Conservation (phyloP, 768 basidiomycete species). For the Podaxis sp. region DNA sequence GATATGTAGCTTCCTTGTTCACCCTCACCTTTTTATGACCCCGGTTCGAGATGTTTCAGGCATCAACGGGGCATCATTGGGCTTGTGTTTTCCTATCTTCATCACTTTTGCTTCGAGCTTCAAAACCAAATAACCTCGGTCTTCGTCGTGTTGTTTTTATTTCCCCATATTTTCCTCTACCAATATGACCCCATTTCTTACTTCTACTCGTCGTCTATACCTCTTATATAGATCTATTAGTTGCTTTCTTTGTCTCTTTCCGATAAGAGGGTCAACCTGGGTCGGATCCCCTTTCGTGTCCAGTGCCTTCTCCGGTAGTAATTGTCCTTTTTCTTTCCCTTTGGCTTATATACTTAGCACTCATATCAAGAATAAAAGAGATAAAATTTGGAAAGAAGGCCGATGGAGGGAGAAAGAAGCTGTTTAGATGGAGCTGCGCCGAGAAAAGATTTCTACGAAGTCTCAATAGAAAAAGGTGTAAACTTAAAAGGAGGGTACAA, state of each 20-base stretch:
- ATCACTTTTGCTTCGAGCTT: background rate
- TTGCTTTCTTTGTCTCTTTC: background rate
- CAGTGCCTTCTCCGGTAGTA: background rate
- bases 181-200: conserved; percentile 7
- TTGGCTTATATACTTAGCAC: conserved; percentile 4
- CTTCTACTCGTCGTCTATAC: background rate
- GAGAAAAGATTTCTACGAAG: background rate
- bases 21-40: background rate
- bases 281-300: conserved; percentile 1
- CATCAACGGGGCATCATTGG: background rate
- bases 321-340: background rate
- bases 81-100: conserved; percentile 1
- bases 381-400: background rate
- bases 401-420: background rate
- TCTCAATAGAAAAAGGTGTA: background rate
- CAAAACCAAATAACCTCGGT: background rate
- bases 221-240: conserved; percentile 6
- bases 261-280: background rate
- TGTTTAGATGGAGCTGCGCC: background rate
- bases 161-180: conserved; percentile 4
- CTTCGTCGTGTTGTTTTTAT: conserved; percentile 5
- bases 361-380: conserved; percentile 3
- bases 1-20: background rate
- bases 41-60: background rate
- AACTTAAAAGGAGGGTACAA: background rate